Percentiles rank a stretch among this genome's conserved stretches.
Evolutionary conservation across 495 filamentous ascomycete genomes (phyloP).

Genomic region (Delitschia confertaspora): DNA sequence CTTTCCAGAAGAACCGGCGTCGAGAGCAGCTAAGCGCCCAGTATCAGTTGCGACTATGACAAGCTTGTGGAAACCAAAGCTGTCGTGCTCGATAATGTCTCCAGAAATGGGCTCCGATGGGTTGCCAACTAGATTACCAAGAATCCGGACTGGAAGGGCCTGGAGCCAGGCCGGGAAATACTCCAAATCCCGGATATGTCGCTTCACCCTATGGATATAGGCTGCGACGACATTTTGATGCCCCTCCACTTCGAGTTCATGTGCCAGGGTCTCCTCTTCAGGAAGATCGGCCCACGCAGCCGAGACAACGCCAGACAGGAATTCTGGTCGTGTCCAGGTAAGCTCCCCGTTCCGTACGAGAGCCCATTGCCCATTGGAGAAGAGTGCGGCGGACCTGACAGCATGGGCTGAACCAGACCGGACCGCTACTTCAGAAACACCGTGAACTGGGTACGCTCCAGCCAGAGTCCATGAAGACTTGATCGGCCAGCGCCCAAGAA

Average conservation of each 20-base stretch:
- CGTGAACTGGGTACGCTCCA: constrained; percentile 45
- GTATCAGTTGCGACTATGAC: constrained; percentile 70
- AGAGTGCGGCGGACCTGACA: constrained; percentile 64
- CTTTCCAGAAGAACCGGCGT: constrained; percentile 63
- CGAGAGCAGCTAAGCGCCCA: constrained; percentile 70
- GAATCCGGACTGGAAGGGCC: constrained; percentile 39
- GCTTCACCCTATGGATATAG: constrained; percentile 77
- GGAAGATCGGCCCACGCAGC: constrained; percentile 66
- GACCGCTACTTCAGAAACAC: constrained; percentile 73
- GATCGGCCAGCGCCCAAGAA: constrained; percentile 63
- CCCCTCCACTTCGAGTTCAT: constrained; percentile 75
- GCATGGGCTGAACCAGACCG: constrained; percentile 56
- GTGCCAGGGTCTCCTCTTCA: constrained; percentile 62
- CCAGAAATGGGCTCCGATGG: constrained; percentile 37
- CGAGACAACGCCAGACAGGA: constrained; percentile 62
- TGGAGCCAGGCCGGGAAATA: constrained; percentile 65
- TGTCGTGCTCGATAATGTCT: constrained; percentile 57
- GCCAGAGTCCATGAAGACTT: constrained; percentile 15
- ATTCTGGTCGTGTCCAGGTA: constrained; percentile 76
- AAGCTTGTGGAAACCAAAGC: constrained; percentile 80
- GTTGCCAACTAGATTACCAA: constrained; percentile 58
- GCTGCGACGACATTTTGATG: constrained; percentile 69
- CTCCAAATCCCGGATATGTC: constrained; percentile 71
- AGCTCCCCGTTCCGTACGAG: constrained; percentile 72
- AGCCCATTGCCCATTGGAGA: constrained; percentile 65